phyloP scores from a whole-genome alignment of 495 filamentous ascomycete species.

The Tuber magnatum region DNA sequence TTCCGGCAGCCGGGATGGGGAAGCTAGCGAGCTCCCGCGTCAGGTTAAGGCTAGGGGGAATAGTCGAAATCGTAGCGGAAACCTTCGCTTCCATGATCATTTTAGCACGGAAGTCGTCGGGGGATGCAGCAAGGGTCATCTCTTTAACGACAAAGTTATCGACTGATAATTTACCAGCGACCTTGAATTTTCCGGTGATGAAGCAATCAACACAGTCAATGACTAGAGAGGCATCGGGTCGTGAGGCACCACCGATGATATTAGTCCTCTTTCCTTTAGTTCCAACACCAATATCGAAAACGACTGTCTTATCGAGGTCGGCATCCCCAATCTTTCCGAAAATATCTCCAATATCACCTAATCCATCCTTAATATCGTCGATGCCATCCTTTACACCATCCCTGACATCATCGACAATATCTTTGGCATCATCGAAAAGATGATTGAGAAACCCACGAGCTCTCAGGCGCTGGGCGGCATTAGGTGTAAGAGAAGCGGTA shows the following conservation, averaged over 20 bases:
- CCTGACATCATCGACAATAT: conserved; percentile 3
- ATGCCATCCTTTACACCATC: conserved; percentile 3
- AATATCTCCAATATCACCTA: conserved; percentile 9
- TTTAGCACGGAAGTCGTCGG: conserved; percentile 32
- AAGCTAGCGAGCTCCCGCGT: conserved; percentile 32
- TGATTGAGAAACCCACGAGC: conserved; percentile 18
- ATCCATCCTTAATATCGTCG: conserved; percentile 12
- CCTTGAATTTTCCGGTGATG: conserved; percentile 37
- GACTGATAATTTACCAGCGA: conserved; percentile 39
- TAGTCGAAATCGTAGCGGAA: conserved; percentile 1
- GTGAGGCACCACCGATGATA: conserved; percentile 25
- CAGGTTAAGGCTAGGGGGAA: conserved; percentile 12
- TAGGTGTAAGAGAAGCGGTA: conserved; percentile 23
- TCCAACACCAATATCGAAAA: conserved; percentile 31
- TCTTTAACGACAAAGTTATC: conserved; percentile 35
- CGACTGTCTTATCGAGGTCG: conserved; percentile 20
- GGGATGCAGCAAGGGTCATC: conserved; percentile 35
- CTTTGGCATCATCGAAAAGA: conserved; percentile 12
- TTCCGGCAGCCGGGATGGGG: conserved; percentile 38
- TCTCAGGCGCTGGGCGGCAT: conserved; percentile 14
- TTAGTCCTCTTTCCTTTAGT: conserved; percentile 15
- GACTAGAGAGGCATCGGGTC: conserved; percentile 19
- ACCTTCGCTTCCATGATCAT: conserved; percentile 40
- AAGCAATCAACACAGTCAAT: conserved; percentile 42
- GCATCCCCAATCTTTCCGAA: conserved; percentile 14